Evolutionary conservation across 164 flowering plant species (phyloP), one percentile per base, ranked within the genome.

Genomic region (Brasenia schreberi): DNA sequence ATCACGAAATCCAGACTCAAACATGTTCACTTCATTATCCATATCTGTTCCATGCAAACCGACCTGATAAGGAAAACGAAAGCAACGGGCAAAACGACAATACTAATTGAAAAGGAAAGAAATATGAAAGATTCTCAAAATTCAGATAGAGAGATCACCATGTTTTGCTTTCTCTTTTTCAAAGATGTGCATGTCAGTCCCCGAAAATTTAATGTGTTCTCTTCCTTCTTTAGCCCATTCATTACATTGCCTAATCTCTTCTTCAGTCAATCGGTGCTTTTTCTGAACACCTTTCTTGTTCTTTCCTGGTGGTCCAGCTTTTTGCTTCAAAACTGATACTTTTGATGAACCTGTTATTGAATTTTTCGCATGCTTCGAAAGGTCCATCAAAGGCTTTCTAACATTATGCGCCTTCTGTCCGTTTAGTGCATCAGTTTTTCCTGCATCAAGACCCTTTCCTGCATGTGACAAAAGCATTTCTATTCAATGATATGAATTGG

Each of bases 171-270:
- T n/a, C 16, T 66, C 68, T 11, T 65, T 61, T n/a, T 70, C 44
- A 66, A 65, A 49, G 0, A 10, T 33, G 11, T 44, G 27, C 19
- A 27, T 27, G 49, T 66, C 73, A 61, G 27, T 70, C 27, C 73
- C 73, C 3, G 68, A 60, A 43, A 70, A 70, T n/a, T 70, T 27
- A 4, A 62, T 42, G 18, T 70, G 61, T 61, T 70, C 68, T 14
- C 60, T 62, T 53, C 72, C 72, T 70, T 70, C 68, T 64, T 59
- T 65, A 23, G 68, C 72, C 72, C 70, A 68, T 68, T 68, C 70
- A 43, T 68, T 27, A 59, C 65, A 62, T 62, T 44, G 43, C 23
- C 23, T 62, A 6, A 62, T 68, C 14, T 45, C 65, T 14, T 62
- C 65, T 19, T 68, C 70, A 45, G 70, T 62, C 59, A 68, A n/a